Evolutionary conservation across 352 stramenopile species (phyloP), one percentile per base, ranked within the genome.

Genomic region (Globisporangium cederbergense): DNA sequence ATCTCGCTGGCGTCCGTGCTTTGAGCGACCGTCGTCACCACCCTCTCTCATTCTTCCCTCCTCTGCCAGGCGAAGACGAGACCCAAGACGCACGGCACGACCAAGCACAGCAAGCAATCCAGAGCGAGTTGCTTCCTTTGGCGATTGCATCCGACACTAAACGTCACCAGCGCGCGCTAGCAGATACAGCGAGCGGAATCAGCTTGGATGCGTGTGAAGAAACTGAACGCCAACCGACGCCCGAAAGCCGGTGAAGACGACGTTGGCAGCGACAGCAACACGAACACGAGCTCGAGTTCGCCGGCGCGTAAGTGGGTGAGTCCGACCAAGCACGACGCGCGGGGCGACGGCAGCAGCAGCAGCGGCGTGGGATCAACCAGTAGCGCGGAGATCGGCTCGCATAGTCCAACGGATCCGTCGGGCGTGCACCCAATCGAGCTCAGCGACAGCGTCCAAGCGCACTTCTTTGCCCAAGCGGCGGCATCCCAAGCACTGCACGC

Each of bases 181-280:
- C 45, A 51, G 45, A 51, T 18, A 28, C 45, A 22, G 45, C 45
- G 40, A 46, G 40, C 40, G 40, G 20, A 40, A 60, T 45, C 28
- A 54, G 59, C 30, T 70, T 74, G 71, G 57, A 90, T 90, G 81
- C 81, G 81, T 80, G 78, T 90, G 71, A 90, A 90, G 79, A 90
- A 90, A 58, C 64, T 89, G 70, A 89, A 75, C 73, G 68, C 71
- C 54, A 86, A 81, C 62, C 76, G 79, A 66, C 81, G 79, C 70
- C 71, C 79, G 47, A 87, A 85, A 81, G 60, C 76, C 70, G 79
- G 79, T 59, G 81, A 90, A 52, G 81, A 89, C 71, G 79, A 88
- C 73, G 65, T 46, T n/a, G 28, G 46, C 58, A 40, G n/a, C 20
- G 34, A 11, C 58, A 58, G 60, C 50, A 58, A 56, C 46, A 46